Conservation (phyloP, 495 filamentous ascomycete species). For the Lophium mytilinum region DNA sequence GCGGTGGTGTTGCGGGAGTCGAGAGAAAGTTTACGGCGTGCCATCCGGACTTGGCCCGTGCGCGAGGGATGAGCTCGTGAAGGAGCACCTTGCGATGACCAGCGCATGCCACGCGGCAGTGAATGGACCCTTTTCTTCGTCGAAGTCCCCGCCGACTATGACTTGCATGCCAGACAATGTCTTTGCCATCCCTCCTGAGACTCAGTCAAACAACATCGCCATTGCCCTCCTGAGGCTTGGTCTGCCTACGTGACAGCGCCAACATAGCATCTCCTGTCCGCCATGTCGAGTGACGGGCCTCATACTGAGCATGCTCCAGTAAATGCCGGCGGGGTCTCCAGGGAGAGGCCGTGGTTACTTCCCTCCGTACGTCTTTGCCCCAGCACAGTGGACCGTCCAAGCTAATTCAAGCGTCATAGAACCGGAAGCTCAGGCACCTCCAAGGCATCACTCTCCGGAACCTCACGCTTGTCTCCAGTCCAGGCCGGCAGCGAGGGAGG, state of each 20-base stretch:
- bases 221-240: neutral
- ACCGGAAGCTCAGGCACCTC: constrained; percentile 81
- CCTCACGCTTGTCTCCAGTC: constrained; percentile 50
- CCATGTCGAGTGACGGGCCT: constrained; percentile 17
- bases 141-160: neutral
- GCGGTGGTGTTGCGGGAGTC: neutral
- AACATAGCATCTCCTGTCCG: neutral
- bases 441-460: constrained; percentile 84
- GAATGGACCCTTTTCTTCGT: too few relatives aligned
- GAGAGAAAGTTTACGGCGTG: neutral
- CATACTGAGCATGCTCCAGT: neutral
- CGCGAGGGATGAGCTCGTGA: neutral
- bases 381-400: neutral
- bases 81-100: too few relatives aligned
- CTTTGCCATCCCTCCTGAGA: neutral
- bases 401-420: constrained; percentile 41
- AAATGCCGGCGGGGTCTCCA: constrained; percentile 17
- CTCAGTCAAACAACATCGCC: neutral
- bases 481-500: constrained; percentile 48
- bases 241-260: neutral
- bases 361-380: constrained; percentile 38
- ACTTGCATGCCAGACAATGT: neutral
- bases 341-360: constrained; percentile 44
- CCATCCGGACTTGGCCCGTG: neutral
- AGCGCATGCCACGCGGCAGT: too few relatives aligned